Evolutionary conservation across 352 stramenopile species (phyloP), one percentile per base, ranked within the genome.

Genomic region (Blastocystis sp.): DNA sequence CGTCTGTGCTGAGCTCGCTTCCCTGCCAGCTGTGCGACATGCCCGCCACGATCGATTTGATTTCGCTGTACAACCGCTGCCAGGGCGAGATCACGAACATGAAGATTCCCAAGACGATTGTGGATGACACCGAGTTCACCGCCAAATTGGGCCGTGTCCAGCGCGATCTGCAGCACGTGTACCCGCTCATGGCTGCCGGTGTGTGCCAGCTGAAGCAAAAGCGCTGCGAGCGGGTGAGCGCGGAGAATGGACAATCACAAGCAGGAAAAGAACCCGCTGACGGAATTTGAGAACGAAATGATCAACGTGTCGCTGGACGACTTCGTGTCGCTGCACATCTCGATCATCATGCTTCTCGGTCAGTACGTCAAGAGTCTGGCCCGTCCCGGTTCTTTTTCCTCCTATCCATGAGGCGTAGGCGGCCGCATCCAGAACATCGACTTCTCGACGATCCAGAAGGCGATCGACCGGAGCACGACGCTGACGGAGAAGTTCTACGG

Each of bases 71-170:
- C 45, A 68, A 84, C 69, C 54, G 74, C 9, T 84, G 74, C 34
- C 48, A 84, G 52, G 74, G 52, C 0, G 74, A 84, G n/a, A 84
- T 84, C 54, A 38, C 24, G 21, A 68, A 84, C 38, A 84, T 84
- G 74, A 34, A 84, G 54, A 84, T 84, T 40, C 74, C 74, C 3
- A 69, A 52, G 43, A 68, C 74, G 2, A 84, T 84, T 45, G 66
- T 84, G 54, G 74, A 84, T 24, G 74, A 84, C 48, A 84, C 74
- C 7, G 74, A 84, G 74, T 84, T 84, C 66, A 84, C 74, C n/a
- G 74, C 74, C 0, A 54, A 59, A n/a, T 45, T 84, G 40, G 74
- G n/a, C 1, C 74, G 74, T 70, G 74, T 84, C 19, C 74, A 84
- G 61, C 74, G 74, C 11, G 74, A 84, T 84, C 48, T 84, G 38